Conservation (phyloP, 2,329 filamentous ascomycete genomes). For the Leptographium procerum region DNA sequence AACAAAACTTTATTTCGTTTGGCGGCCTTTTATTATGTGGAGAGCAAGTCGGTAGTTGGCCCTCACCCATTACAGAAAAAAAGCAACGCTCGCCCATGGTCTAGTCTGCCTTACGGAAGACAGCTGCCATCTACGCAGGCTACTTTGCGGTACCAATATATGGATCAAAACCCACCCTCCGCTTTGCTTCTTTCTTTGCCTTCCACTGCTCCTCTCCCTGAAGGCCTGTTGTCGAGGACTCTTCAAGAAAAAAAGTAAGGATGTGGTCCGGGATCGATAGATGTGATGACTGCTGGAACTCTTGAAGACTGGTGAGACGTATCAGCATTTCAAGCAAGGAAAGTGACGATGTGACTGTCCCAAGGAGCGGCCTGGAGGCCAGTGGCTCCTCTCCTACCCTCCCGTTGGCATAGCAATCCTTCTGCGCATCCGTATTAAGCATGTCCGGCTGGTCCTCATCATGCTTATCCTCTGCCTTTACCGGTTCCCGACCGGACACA, state of each 20-base stretch:
- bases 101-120: neutral
- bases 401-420: too few relatives aligned
- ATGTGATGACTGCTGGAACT: conserved; percentile 83
- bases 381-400: conserved; percentile 13
- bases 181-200: conserved; percentile 33
- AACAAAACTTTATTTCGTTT: neutral
- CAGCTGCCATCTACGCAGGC: neutral
- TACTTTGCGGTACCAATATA: conserved; percentile 33
- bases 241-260: conserved; percentile 72
- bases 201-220: conserved; percentile 32
- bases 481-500: conserved; percentile 14
- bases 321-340: conserved; percentile 84
- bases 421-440: neutral
- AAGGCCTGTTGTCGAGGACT: conserved; percentile 41
- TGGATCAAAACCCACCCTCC: conserved; percentile 43
- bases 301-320: conserved; percentile 74
- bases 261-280: conserved; percentile 85
- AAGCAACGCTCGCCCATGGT: neutral
- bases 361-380: conserved; percentile 35
- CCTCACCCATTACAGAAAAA: neutral
- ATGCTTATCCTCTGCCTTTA: neutral
- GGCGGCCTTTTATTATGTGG: neutral
- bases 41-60: neutral
- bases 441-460: neutral
- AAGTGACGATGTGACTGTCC: conserved; percentile 41